phyloP scores from a whole-genome alignment of 1,284 basidiomycete species.

The Irpex sp. region DNA sequence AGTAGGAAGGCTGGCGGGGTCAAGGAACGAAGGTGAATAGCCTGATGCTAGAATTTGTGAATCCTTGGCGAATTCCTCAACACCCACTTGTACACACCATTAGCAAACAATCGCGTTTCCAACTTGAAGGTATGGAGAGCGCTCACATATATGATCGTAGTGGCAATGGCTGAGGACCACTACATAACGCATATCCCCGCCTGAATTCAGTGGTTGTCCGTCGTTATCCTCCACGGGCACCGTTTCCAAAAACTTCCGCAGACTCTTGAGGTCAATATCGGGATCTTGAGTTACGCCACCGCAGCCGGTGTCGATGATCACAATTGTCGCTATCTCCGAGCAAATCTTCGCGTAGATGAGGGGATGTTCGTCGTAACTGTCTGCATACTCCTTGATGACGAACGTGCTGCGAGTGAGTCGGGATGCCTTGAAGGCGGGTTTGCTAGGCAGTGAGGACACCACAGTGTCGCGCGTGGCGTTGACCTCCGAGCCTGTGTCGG shows the following conservation, averaged over 20 bases:
- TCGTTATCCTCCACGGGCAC: conserved; percentile 37
- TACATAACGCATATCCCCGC: conserved; percentile 36
- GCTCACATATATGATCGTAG: conserved; percentile 52
- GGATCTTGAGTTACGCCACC: conserved; percentile 39
- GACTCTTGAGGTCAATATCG: conserved; percentile 34
- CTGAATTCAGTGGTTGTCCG: conserved; percentile 37
- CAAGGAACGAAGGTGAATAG: conserved; percentile 39
- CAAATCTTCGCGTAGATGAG: conserved; percentile 48
- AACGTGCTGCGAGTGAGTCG: conserved; percentile 43
- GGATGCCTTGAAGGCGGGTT: conserved; percentile 35
- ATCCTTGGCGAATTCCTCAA: conserved; percentile 43
- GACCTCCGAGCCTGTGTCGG: neutral
- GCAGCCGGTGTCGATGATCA: conserved; percentile 51
- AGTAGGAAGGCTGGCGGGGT: conserved; percentile 29
- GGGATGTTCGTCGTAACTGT: conserved; percentile 45
- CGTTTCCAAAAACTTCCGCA: conserved; percentile 46
- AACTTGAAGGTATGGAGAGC: no score
- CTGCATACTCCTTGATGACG: conserved; percentile 46
- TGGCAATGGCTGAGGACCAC: conserved; percentile 50
- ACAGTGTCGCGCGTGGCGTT: neutral
- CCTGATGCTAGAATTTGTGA: conserved; percentile 42
- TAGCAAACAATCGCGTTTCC: neutral
- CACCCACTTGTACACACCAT: conserved; percentile 31
- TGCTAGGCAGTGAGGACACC: neutral
- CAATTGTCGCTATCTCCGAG: conserved; percentile 32